These are phyloP conservation scores for Candida wancherniae DNA, from an alignment of 805 yeast genomes.

Conservation along the genomic window DNA sequence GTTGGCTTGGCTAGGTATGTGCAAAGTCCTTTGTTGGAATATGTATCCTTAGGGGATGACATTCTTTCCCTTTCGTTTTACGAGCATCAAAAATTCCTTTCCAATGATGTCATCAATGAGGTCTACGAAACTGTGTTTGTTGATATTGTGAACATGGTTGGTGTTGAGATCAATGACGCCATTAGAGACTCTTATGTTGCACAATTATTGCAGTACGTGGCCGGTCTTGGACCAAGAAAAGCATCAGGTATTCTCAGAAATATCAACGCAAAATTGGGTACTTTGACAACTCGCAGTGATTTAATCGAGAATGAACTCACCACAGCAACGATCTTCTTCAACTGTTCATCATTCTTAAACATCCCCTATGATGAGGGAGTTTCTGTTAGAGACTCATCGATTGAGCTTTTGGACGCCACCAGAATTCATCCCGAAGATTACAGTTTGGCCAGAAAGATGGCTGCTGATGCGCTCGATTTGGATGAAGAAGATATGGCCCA, in stretches of 20 bases:
- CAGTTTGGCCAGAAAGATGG: conserved; percentile 93
- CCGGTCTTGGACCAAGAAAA: conserved; percentile 95
- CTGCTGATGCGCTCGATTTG: conserved; percentile 93
- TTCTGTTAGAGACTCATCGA: conserved; percentile 50
- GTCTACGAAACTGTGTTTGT: conserved; percentile 80
- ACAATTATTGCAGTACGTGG: conserved; percentile 65
- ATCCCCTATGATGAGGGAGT: conserved; percentile 66
- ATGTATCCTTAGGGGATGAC: conserved; percentile 74
- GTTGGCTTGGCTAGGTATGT: conserved; percentile 86
- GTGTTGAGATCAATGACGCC: conserved; percentile 90
- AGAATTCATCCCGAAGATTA: conserved; percentile 98
- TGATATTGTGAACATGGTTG: conserved; percentile 85
- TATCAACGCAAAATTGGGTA: conserved; percentile 59
- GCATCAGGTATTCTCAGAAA: conserved; percentile 82
- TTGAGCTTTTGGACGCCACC: conserved; percentile 86
- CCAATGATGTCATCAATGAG: conserved; percentile 56
- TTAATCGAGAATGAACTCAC: conserved; percentile 76
- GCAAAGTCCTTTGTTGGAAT: conserved; percentile 91
- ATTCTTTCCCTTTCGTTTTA: conserved; percentile 63
- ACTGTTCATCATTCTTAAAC: conserved; percentile 85
- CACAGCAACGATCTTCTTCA: conserved; percentile 78
- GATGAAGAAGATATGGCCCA: conserved; percentile 90
- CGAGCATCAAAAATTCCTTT: conserved; percentile 66
- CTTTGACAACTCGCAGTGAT: conserved; percentile 65
- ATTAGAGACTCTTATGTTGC: conserved; percentile 71